These are phyloP conservation scores for Yarrowia keelungensis DNA, from an alignment of 805 yeast genomes.

Conservation along the genomic window DNA sequence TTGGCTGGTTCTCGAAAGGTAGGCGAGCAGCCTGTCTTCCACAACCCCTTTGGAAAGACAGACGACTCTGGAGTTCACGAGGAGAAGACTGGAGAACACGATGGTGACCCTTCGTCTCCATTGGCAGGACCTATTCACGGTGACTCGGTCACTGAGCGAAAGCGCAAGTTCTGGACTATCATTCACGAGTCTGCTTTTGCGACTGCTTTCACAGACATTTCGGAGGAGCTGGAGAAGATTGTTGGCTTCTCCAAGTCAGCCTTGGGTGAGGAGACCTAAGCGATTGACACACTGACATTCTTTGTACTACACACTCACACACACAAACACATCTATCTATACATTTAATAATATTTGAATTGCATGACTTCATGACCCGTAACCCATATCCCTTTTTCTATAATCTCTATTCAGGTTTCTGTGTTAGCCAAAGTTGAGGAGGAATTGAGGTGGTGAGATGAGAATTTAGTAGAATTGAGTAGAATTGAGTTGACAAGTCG, in stretches of 20 bases:
- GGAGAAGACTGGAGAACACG: background rate
- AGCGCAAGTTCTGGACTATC: constrained; percentile 54
- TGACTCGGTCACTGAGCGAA: constrained; percentile 30
- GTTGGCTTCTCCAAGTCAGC: constrained; percentile 53
- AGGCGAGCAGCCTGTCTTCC: constrained; percentile 23
- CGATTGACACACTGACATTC: background rate
- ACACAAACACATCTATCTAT: constrained; percentile 9
- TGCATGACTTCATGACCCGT: constrained; percentile 21
- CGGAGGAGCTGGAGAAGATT: constrained; percentile 54
- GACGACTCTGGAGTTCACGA: constrained; percentile 4
- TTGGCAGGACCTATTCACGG: constrained; percentile 1
- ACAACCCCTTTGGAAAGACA: constrained; percentile 21
- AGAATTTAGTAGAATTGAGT: too few species aligned
- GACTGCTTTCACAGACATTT: constrained; percentile 57
- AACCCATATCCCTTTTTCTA: background rate
- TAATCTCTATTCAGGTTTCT: constrained; percentile 17
- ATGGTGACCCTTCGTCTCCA: background rate
- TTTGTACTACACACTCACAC: background rate
- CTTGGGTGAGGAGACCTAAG: constrained; percentile 54
- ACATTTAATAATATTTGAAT: constrained; percentile 35
- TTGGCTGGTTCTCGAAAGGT: constrained; percentile 37
- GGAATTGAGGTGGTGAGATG: too few species aligned
- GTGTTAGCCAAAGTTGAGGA: constrained; percentile 1
- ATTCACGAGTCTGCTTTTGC: constrained; percentile 60
- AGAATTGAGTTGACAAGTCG: too few species aligned